These are phyloP conservation scores for Alternaria sp. DNA, from an alignment of 2,329 filamentous ascomycete species.

Conservation along the genomic window DNA sequence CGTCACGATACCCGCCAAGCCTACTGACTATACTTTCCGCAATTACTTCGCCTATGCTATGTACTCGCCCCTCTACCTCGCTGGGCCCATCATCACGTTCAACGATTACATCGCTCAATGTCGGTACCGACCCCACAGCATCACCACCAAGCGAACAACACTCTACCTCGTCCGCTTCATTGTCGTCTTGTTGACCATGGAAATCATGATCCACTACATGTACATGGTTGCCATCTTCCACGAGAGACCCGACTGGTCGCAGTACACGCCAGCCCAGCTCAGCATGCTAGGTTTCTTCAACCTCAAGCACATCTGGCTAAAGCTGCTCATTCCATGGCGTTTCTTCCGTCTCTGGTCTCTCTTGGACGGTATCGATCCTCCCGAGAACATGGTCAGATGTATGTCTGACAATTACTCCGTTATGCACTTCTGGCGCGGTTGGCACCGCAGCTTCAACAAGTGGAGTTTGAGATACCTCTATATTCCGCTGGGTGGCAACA, in stretches of 20 bases:
- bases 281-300: conserved; percentile 94
- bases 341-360: conserved; percentile 97
- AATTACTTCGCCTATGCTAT: conserved; percentile 90
- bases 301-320: conserved; percentile 96
- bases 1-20: conserved; percentile 74
- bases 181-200: conserved; percentile 83
- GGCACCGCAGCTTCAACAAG: conserved; percentile 94
- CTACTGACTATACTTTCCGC: conserved; percentile 75
- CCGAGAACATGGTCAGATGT: conserved; percentile 98
- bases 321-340: conserved; percentile 95
- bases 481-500: conserved; percentile 80
- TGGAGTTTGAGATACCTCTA: conserved; percentile 96
- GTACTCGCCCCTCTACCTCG: conserved; percentile 91
- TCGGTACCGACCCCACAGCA: conserved; percentile 74
- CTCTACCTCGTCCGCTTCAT: conserved; percentile 85
- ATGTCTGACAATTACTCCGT: conserved; percentile 94
- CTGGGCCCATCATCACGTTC: conserved; percentile 93
- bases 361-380: conserved; percentile 88
- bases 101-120: conserved; percentile 95
- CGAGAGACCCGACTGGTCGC: conserved; percentile 76
- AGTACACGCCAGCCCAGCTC: conserved; percentile 86
- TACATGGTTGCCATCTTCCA: conserved; percentile 94
- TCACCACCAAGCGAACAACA: conserved; percentile 72
- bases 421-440: conserved; percentile 90
- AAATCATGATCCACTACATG: conserved; percentile 82